These are phyloP conservation scores for Mycoemilia scoparia DNA, from an alignment of 192 early-diverging fungal genomes.

Conservation along the genomic window DNA sequence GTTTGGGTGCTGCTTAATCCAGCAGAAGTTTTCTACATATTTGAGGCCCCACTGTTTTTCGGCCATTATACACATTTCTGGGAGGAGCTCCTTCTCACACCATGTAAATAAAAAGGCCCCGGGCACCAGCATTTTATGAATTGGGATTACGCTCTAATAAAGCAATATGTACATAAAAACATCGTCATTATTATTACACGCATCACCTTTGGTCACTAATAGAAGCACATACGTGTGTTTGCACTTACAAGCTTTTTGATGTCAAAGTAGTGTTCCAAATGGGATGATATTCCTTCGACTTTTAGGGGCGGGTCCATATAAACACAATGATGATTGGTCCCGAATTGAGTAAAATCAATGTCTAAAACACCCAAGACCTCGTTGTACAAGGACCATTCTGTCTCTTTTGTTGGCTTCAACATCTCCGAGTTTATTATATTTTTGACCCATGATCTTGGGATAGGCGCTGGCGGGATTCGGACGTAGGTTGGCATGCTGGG, in stretches of 20 bases:
- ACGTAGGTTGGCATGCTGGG: constrained; percentile 77
- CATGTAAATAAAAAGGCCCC: constrained; percentile 86
- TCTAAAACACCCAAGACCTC: constrained; percentile 10
- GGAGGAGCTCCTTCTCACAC: constrained; percentile 84
- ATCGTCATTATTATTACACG: not conserved
- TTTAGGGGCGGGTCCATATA: constrained; percentile 84
- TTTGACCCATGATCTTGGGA: constrained; percentile 76
- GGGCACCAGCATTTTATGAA: constrained; percentile 41
- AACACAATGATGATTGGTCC: constrained; percentile 61
- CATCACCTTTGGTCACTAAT: too few species aligned
- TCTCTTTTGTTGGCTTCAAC: constrained; percentile 13
- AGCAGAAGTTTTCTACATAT: constrained; percentile 94
- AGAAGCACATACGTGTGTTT: not conserved
- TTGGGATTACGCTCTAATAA: constrained; percentile 18
- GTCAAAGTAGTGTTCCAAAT: constrained; percentile 17
- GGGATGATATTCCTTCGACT: constrained; percentile 36
- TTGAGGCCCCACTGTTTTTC: constrained; percentile 64
- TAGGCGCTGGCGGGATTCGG: constrained; percentile 65
- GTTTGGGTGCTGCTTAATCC: constrained; percentile 71
- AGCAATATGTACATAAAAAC: not conserved
- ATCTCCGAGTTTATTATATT: constrained; percentile 34
- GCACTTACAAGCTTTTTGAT: constrained; percentile 6
- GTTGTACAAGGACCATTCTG: constrained; percentile 11
- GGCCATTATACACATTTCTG: constrained; percentile 51
- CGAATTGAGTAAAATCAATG: constrained; percentile 27